Conservation (phyloP, 805 yeast genomes). For the Clavispora santaluciae region DNA sequence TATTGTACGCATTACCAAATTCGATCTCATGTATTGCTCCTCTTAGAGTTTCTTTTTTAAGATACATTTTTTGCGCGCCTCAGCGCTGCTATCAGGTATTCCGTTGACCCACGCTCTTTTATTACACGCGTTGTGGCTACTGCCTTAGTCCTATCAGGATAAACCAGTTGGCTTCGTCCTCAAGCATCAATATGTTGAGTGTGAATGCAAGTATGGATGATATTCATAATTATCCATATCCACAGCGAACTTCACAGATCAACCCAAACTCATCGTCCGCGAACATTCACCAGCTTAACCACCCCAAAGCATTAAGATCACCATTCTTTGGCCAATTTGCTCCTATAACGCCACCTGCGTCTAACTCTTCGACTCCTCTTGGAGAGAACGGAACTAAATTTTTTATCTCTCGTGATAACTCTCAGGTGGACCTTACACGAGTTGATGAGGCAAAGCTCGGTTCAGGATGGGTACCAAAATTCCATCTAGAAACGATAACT, state of each 20-base stretch:
- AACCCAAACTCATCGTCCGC: constrained; percentile 36
- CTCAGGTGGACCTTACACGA: background rate
- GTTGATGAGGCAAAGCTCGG: background rate
- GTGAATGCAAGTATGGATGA: constrained; percentile 15
- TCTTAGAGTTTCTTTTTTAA: constrained; percentile 2
- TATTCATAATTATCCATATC: constrained; percentile 11
- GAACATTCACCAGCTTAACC: constrained; percentile 26
- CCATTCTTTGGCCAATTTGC: constrained; percentile 19
- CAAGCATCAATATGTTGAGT: constrained; percentile 13
- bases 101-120: too few species aligned
- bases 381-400: constrained; percentile 14
- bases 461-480: constrained; percentile 6
- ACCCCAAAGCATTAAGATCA: constrained; percentile 17
- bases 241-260: constrained; percentile 20
- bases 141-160: background rate
- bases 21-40: background rate
- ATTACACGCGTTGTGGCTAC: background rate
- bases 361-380: constrained; percentile 28
- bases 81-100: too few species aligned
- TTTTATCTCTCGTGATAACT: background rate
- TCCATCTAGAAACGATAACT: constrained; percentile 13
- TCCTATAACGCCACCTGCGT: constrained; percentile 30
- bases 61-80: background rate
- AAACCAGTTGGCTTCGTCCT: too few species aligned
- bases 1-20: background rate